Base-by-base conservation (phyloP, 148 eudicot species). In the Heliosperma pusillum region DNA sequence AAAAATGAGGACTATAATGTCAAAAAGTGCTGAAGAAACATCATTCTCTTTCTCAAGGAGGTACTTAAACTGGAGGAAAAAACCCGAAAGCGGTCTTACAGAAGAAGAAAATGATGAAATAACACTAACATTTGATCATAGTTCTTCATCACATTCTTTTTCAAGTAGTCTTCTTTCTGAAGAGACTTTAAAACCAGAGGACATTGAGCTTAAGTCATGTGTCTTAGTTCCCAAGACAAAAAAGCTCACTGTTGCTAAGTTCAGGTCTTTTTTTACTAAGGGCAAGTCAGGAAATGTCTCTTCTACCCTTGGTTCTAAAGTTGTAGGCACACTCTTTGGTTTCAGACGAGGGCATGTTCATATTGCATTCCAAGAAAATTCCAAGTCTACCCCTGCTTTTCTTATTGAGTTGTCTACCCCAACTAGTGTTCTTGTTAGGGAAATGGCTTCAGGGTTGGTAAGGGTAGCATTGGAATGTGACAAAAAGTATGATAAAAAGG, bases 1-100 rank as follows among this genome's bases (percentile, higher is more conserved):
- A 70, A 20, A 63, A 3, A 89, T 90, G 98, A 95, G 80, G 83
- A 80, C 96, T 67, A 90, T 92, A 85, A 89, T 88, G 88, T 84
- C 89, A 29, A 86, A 80, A 72, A 80, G 82, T 65, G 86, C 87
- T 16, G 89, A 87, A 1, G 91, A 88, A 58, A 66, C 85, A 42
- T 90, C 99, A 29, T 87, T 92, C 84, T 95, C 99, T 6, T 89
- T 90, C 85, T 95, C 99, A 8, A 86, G 88, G 66, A 89, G 99
- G 74, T 89, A 85, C 79, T 87, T 95, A 80, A 79, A 87, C 77
- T 89, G 82, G 84, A 89, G 59, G 13, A 92, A 80, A 53, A 95
- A 90, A 25, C 61, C 80, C 5, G 55, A 74, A 26, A 69, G 69
- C 26, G n/a, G 8, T 73, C 71, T 33, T 19, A 74, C 52, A 47